These are phyloP conservation scores for Harringtonia aguacate DNA, from an alignment of 2,329 filamentous ascomycete genomes.

Conservation along the genomic window DNA sequence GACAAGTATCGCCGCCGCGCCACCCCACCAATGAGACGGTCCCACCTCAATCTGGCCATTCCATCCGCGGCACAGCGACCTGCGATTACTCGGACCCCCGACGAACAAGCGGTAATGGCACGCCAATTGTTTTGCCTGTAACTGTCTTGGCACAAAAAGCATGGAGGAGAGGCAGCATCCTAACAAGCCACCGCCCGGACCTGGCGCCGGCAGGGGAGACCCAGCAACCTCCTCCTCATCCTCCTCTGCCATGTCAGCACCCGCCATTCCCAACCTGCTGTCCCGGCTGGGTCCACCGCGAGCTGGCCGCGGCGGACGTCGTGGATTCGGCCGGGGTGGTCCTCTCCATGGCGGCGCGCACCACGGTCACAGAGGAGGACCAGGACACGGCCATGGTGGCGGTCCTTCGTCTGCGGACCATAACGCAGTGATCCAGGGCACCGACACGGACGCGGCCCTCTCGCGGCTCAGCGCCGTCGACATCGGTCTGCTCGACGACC, in stretches of 20 bases:
- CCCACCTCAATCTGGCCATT: too few relatives aligned
- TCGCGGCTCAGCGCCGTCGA: slow-evolving; percentile 83
- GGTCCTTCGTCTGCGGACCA: slow-evolving; percentile 31
- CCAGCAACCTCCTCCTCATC: neutral
- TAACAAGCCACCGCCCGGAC: neutral
- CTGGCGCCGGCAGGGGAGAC: neutral
- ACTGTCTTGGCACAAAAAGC: neutral
- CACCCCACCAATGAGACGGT: too few relatives aligned
- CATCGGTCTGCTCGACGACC: slow-evolving; percentile 74
- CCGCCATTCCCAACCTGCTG: slow-evolving; percentile 70
- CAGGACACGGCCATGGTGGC: slow-evolving; percentile 18
- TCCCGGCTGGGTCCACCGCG: slow-evolving; percentile 32
- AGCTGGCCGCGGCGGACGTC: slow-evolving; percentile 21
- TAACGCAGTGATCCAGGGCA: slow-evolving; percentile 74
- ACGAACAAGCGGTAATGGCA: too few relatives aligned
- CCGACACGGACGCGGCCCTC: slow-evolving; percentile 82
- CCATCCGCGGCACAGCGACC: neutral
- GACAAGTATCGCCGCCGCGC: too few relatives aligned
- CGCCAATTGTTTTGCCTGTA: neutral
- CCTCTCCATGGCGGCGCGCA: too few relatives aligned
- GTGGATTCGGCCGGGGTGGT: slow-evolving; percentile 13
- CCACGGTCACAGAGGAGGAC: slow-evolving; percentile 1
- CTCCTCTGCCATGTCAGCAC: slow-evolving; percentile 47
- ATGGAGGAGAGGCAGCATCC: neutral
- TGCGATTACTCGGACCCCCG: too few relatives aligned